Base-by-base conservation (phyloP, 768 basidiomycete species). In the Trametes sanguinea region DNA sequence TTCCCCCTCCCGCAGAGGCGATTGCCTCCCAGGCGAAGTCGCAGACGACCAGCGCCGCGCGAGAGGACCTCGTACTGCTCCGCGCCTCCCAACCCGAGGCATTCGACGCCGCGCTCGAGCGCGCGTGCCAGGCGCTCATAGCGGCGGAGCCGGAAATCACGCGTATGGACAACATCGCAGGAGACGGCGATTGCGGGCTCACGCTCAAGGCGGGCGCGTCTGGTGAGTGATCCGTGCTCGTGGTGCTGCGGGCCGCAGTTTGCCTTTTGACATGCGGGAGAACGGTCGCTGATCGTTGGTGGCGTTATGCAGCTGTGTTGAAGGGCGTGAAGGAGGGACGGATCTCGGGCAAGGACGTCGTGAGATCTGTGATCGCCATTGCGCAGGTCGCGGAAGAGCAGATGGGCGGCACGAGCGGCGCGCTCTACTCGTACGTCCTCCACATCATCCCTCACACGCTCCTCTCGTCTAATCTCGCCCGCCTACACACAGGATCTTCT, bases 381-480 rank as follows among this genome's bases (percentile, higher is more conserved):
- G 84, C 94, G 2, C 81, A 85, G 65, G 84, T 88, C 8, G 87
- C 89, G 2, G 92, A 94, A 72, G 87, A 91, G 66, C 78, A 80
- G 16, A 96, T 96, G 94, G 94, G 91, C 11, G 94, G 94, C 37
- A 95, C 94, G 6, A 91, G 89, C 65, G 94, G 94, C 3, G 93
- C 94, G 0, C 73, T 96, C 30, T 96, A 95, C 73, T 94, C 94
- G 92, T 93, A 66, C 60, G 90, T 83, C 10, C 51, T 57, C 10
- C 42, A 39, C 53, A n/a, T 29, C 59, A 37, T 46, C 44, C 4
- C 14, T 16, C 29, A 7, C 7, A 9, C 3, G 4, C 17, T 29
- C 4, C 22, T 17, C n/a, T 46, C 9, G 11, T 27, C 30, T 3
- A n/a, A 17, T 50, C 14, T 22, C 22, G 22, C 22, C 22, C 1